Conservation (phyloP, 768 basidiomycete species). For the Auricularia sp. region DNA sequence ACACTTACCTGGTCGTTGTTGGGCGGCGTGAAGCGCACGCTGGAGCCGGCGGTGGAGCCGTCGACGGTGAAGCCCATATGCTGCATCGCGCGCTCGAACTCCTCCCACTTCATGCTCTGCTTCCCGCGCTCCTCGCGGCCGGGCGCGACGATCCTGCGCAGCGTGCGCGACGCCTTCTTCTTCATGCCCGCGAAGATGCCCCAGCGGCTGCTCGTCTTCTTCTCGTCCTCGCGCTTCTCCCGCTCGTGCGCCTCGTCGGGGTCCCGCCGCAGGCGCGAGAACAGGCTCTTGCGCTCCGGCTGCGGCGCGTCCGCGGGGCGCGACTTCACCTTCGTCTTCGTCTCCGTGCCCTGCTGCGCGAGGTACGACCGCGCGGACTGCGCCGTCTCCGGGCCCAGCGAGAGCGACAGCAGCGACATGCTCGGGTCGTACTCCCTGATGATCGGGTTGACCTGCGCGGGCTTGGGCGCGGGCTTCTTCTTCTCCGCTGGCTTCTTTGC, state of each 20-base stretch:
- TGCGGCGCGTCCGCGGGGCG: conserved; percentile 44
- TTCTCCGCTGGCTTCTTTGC: conserved; percentile 1
- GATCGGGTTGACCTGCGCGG: not conserved
- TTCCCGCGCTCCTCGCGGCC: conserved; percentile 36
- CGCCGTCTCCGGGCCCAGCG: conserved; percentile 38
- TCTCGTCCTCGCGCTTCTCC: conserved; percentile 26
- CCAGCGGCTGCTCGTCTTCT: conserved; percentile 46
- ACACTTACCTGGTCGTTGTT: conserved; percentile 35
- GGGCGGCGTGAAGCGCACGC: conserved; percentile 74
- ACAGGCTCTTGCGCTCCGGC: conserved; percentile 33
- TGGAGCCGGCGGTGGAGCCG: conserved; percentile 69
- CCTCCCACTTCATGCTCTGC: conserved; percentile 66
- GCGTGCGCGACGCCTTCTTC: conserved; percentile 20
- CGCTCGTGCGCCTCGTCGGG: conserved; percentile 31
- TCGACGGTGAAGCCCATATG: conserved; percentile 70
- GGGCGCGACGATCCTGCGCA: not conserved
- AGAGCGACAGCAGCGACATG: conserved; percentile 20
- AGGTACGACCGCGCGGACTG: conserved; percentile 67
- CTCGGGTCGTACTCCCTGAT: not conserved
- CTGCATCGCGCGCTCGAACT: conserved; percentile 61
- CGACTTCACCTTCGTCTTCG: conserved; percentile 63
- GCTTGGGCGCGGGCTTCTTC: not conserved
- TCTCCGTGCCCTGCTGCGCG: conserved; percentile 29
- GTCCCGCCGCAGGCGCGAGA: conserved; percentile 31
- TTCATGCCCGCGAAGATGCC: conserved; percentile 13